Evolutionary conservation across 2,329 filamentous ascomycete genomes (phyloP), one percentile per base, ranked within the genome.

Genomic region (Myriosclerotinia scirpicola): DNA sequence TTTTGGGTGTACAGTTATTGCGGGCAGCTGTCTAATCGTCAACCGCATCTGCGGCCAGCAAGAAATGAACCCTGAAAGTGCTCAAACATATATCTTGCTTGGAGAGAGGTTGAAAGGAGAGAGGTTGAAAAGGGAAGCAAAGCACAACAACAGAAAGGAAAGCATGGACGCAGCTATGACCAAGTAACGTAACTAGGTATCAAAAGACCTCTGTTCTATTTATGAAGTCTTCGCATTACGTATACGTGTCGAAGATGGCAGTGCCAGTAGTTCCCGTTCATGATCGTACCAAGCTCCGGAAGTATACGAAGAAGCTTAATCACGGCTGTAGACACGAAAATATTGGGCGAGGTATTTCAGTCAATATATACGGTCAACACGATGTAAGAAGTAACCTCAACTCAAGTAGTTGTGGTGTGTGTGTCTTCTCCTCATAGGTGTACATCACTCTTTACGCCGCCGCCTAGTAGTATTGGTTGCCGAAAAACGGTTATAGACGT

Each of bases 361-460:
- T 60, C 30, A 22, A 50, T 50, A n/a, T 40, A 48, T 36, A 9
- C 56, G 14, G 34, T 30, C n/a, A 61, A 50, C 14, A 50, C 52
- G 5, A 62, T 62, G 46, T 52, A 53, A 26, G 26, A 26, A 2
- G 2, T 26, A 26, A 26, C 44, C 59, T 54, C 48, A 40, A 26
- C 59, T 40, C 36, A 53, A 36, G 46, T 54, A 52, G 44, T 46
- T 20, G 36, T 60, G 17, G 44, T 60, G 56, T 50, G 59, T 62
- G 59, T 54, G 59, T 48, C 59, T 53, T 30, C 15, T 38, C 48
- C 36, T 62, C 14, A 62, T 62, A 62, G 59, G 59, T 54, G 36
- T 36, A 17, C 36, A 30, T 15, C 44, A 5, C n/a, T 36, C 40
- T 11, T 48, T 20, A n/a, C 59, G 59, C 59, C 46, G 34, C 59